These are phyloP conservation scores for Punica granatum DNA, from an alignment of 345 rosid genomes.

Conservation along the genomic window DNA sequence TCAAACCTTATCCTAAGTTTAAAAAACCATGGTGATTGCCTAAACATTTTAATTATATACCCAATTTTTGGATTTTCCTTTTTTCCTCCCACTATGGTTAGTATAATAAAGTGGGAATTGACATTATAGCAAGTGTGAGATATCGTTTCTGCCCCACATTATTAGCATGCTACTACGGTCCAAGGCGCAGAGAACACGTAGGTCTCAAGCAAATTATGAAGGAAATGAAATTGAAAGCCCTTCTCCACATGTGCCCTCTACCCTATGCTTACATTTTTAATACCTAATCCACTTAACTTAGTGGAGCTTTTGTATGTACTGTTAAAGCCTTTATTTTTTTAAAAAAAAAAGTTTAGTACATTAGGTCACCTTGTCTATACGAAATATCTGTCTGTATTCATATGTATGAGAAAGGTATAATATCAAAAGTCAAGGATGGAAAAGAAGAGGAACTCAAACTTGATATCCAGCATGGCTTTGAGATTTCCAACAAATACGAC, in stretches of 20 bases:
- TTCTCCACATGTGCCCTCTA: neutral
- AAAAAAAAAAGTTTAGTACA: neutral
- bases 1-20: neutral
- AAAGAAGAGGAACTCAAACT: no score
- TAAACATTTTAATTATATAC: neutral
- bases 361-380: no score
- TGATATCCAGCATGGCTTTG: no score
- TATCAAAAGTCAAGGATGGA: no score
- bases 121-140: neutral
- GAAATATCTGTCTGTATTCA: no score
- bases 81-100: neutral
- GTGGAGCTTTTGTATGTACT: neutral
- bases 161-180: neutral
- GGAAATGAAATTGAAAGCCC: neutral
- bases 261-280: neutral
- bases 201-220: neutral
- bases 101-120: neutral
- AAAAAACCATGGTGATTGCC: neutral
- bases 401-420: no score
- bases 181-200: slow-evolving; percentile 2
- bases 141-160: neutral
- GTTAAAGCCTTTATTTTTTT: no score
- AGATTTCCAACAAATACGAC: no score
- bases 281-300: neutral
- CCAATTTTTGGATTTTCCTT: no score